Conservation (phyloP, 106 monocot species). For the Apostasia ramifera region DNA sequence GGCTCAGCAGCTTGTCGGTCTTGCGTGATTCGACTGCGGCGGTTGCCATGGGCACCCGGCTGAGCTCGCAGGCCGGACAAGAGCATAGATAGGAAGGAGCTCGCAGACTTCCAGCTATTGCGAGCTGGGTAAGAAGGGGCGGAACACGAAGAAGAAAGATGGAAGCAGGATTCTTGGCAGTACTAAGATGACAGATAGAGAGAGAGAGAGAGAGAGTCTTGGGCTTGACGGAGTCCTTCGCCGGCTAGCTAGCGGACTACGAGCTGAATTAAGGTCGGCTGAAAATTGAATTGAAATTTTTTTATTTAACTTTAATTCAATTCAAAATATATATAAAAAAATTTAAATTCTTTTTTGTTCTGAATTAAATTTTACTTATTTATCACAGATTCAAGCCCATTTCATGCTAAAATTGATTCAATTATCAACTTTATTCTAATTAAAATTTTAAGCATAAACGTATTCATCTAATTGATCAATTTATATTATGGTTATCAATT, state of each 20-base stretch:
- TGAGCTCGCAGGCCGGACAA: background rate
- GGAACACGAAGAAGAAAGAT: background rate
- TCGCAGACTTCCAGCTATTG: too few species aligned
- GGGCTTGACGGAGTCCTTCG: background rate
- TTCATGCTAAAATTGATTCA: too few species aligned
- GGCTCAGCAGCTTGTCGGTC: constrained; percentile 4
- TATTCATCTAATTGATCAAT: too few species aligned
- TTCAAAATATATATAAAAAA: too few species aligned
- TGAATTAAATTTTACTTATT: too few species aligned
- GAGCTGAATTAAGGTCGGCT: background rate
- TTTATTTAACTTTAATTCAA: too few species aligned
- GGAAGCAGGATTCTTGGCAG: background rate
- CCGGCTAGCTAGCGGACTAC: background rate
- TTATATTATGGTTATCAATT: too few species aligned
- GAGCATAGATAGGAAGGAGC: background rate
- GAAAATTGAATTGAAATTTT: background rate
- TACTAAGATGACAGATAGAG: background rate
- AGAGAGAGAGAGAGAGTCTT: background rate
- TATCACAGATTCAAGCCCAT: too few species aligned
- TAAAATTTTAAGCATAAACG: too few species aligned
- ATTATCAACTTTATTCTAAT: too few species aligned
- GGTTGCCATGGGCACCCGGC: constrained; percentile 1
- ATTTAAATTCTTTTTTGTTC: too few species aligned
- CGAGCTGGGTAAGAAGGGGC: background rate
- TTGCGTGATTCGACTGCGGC: background rate